Evolutionary conservation across 2,329 filamentous ascomycete species (phyloP).

Genomic region (Sclerotinia trifoliorum): DNA sequence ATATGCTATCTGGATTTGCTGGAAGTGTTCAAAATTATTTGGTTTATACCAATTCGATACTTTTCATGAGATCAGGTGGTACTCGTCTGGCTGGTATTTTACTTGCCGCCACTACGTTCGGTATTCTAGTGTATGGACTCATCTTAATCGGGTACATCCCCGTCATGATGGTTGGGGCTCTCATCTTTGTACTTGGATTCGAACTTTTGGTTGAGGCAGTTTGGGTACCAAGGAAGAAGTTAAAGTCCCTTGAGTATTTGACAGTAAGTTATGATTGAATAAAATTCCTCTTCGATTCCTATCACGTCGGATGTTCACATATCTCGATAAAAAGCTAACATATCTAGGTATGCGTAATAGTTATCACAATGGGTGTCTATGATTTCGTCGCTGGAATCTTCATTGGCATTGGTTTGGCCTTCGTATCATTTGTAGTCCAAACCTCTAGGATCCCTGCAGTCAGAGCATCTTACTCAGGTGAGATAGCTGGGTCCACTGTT

Average conservation of each 20-base stretch:
- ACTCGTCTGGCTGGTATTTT: slow-evolving; percentile 80
- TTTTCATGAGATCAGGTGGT: slow-evolving; percentile 92
- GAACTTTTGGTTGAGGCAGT: slow-evolving; percentile 87
- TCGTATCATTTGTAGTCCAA: slow-evolving; percentile 86
- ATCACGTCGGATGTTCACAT: not conserved
- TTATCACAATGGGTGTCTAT: slow-evolving; percentile 92
- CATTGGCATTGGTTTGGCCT: slow-evolving; percentile 86
- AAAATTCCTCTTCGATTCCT: not conserved
- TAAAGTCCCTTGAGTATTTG: slow-evolving; percentile 82
- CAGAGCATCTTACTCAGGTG: slow-evolving; percentile 83
- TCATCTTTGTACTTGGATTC: slow-evolving; percentile 94
- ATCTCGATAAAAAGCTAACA: slow-evolving; percentile 31
- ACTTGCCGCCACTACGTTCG: slow-evolving; percentile 75
- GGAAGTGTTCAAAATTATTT: slow-evolving; percentile 97
- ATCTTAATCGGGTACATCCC: slow-evolving; percentile 91
- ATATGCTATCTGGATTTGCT: slow-evolving; percentile 79
- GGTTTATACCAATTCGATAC: slow-evolving; percentile 95
- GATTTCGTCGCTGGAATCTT: slow-evolving; percentile 96
- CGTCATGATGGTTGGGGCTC: slow-evolving; percentile 90
- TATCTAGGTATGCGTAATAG: slow-evolving; percentile 72
- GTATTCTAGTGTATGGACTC: slow-evolving; percentile 81
- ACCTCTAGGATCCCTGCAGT: slow-evolving; percentile 88
- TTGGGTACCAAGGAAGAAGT: slow-evolving; percentile 82
- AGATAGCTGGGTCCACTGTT: slow-evolving; percentile 88
- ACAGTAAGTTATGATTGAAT: slow-evolving; percentile 55